Evolutionary conservation across 345 rosid genomes (phyloP).

Genomic region (Populus euphratica): DNA sequence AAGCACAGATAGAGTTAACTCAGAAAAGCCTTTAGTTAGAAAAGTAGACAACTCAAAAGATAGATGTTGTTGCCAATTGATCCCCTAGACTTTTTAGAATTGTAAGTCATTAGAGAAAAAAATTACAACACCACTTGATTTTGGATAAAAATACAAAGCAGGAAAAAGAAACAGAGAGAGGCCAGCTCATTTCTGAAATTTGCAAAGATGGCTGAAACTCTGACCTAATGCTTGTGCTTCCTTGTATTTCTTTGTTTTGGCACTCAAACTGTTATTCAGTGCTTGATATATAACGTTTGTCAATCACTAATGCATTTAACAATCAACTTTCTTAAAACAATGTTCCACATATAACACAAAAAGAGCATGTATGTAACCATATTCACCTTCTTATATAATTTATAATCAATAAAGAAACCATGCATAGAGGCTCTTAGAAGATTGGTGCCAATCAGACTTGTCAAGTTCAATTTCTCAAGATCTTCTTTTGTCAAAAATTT

Average conservation of each 20-base stretch:
- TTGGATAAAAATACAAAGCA: not conserved
- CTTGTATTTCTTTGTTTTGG: too few relatives aligned
- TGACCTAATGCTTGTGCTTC: too few relatives aligned
- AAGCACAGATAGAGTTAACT: not conserved
- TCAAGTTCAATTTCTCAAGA: slow-evolving; percentile 72
- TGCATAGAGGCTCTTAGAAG: slow-evolving; percentile 91
- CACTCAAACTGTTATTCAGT: too few relatives aligned
- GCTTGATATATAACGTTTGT: too few relatives aligned
- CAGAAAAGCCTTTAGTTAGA: not conserved
- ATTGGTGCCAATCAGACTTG: slow-evolving; percentile 83
- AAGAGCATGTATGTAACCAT: not conserved
- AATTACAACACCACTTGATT: not conserved
- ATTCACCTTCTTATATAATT: slow-evolving; percentile 73
- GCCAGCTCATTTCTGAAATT: not conserved
- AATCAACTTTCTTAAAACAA: not conserved
- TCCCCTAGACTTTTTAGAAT: not conserved
- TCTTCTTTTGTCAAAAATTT: slow-evolving; percentile 88
- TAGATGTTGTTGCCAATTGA: not conserved
- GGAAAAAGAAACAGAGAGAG: not conserved
- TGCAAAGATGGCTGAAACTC: not conserved
- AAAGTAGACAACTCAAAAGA: not conserved
- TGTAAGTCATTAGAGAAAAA: not conserved
- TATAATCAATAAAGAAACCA: slow-evolving; percentile 74
- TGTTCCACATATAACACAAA: not conserved
- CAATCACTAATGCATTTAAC: too few relatives aligned